phyloP scores from a whole-genome alignment of 257 asterid genomes.

The Buddleja alternifolia region DNA sequence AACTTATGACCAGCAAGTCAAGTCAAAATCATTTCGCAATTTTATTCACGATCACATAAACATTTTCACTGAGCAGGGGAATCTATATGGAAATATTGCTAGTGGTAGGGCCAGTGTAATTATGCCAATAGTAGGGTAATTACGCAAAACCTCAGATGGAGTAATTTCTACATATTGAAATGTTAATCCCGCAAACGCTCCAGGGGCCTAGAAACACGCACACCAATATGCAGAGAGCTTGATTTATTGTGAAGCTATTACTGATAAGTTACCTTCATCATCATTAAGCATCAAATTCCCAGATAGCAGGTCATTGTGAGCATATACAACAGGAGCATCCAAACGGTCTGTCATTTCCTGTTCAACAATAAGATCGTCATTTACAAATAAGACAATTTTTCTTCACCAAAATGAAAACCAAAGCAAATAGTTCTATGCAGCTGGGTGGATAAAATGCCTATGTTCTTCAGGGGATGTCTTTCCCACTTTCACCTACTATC shows the following conservation, averaged over 20 bases:
- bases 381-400: constrained; percentile 8
- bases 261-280: constrained; percentile 64
- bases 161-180: background rate
- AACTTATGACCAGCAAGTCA: too few relatives aligned
- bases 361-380: constrained; percentile 32
- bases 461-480: constrained; percentile 13
- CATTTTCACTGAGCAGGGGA: too few relatives aligned
- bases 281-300: constrained; percentile 95
- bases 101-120: too few relatives aligned
- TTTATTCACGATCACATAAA: too few relatives aligned
- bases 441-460: constrained; percentile 24
- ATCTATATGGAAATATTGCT: too few relatives aligned
- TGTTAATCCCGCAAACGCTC: background rate
- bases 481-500: constrained; percentile 4
- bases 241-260: constrained; percentile 14
- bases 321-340: constrained; percentile 71
- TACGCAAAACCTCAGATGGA: too few relatives aligned
- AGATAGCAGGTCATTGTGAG: constrained; percentile 89
- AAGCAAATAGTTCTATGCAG: constrained; percentile 18
- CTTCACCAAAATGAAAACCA: constrained; percentile 3
- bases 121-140: too few relatives aligned
- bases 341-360: constrained; percentile 85
- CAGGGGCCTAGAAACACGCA: background rate
- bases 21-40: too few relatives aligned
- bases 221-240: constrained; percentile 4